Evolutionary conservation across 2,329 filamentous ascomycete genomes (phyloP).

Genomic region (Curvularia eragrostidis): DNA sequence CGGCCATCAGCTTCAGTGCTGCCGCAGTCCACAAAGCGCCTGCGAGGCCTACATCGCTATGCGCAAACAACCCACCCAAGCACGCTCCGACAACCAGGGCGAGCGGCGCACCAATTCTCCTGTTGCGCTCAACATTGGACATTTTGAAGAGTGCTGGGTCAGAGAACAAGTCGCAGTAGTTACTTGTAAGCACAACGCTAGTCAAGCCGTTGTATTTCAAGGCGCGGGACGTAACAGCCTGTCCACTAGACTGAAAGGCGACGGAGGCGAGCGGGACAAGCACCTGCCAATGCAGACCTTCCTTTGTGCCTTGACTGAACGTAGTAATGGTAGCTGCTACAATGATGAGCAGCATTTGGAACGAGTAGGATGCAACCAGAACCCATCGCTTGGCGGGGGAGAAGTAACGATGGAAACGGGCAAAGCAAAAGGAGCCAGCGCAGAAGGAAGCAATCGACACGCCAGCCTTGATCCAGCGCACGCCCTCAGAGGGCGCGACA

Average conservation of each 20-base stretch:
- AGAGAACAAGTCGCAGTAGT: constrained; percentile 81
- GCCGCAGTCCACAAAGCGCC: constrained; percentile 60
- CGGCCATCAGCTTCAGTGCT: constrained; percentile 49
- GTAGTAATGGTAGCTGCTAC: constrained; percentile 54
- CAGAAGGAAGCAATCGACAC: constrained; percentile 74
- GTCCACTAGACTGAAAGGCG: constrained; percentile 78
- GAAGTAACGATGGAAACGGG: constrained; percentile 69
- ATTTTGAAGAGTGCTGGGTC: constrained; percentile 61
- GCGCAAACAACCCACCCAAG: constrained; percentile 62
- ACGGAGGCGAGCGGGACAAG: constrained; percentile 72
- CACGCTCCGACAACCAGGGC: constrained; percentile 62
- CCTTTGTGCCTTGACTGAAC: constrained; percentile 47
- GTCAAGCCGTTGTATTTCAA: constrained; percentile 74
- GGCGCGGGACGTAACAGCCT: constrained; percentile 76
- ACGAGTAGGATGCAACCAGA: constrained; percentile 56
- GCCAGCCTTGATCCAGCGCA: constrained; percentile 74
- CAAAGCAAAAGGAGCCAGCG: constrained; percentile 74
- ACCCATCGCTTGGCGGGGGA: constrained; percentile 70
- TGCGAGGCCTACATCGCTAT: constrained; percentile 59
- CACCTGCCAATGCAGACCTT: constrained; percentile 57
- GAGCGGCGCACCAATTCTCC: constrained; percentile 58
- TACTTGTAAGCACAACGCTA: constrained; percentile 79
- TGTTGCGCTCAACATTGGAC: constrained; percentile 61
- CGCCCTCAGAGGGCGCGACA: constrained; percentile 59
- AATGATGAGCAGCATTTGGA: constrained; percentile 53